Percentiles rank a stretch among this genome's conserved stretches.
These are phyloP conservation scores for Prunus persica DNA, from an alignment of 306 rosid species.

Conservation along the genomic window Prunus_persica_NCBIv2 NC_034009.1:43315001-43315500, in stretches of 20 bases:
- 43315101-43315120: background rate
- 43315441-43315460: no score
- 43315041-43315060: background rate
- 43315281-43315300: background rate
- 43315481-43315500: background rate
- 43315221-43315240: background rate
- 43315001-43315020: constrained; percentile 28
- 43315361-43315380: no score
- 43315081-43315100: background rate
- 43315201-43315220: no score
- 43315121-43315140: no score
- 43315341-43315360: background rate
- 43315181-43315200: no score
- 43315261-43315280: background rate
- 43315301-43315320: background rate
- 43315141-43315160: no score
- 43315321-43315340: background rate
- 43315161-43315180: background rate
- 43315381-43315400: no score
- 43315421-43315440: no score
- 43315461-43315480: no score
- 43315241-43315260: background rate
- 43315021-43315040: background rate
- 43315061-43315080: background rate
- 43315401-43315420: no score